Conservation (phyloP, 345 rosid genomes). For the Punica granatum region DNA sequence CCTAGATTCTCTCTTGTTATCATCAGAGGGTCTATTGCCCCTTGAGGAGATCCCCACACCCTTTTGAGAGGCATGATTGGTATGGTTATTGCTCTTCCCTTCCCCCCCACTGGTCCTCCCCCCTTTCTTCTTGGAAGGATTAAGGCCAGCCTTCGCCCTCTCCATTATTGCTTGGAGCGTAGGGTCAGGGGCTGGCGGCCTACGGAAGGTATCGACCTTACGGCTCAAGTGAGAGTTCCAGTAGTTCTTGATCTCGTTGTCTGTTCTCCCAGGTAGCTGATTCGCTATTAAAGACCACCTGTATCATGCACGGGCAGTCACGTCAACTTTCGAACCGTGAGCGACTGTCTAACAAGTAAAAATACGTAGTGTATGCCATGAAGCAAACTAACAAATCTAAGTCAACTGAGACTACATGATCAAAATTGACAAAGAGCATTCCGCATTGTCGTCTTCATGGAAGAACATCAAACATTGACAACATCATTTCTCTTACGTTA, state of each 20-base stretch:
- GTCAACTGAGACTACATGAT: too few species aligned
- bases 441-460: too few species aligned
- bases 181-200: background rate
- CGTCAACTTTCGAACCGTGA: background rate
- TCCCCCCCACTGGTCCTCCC: conserved; percentile 23
- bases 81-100: conserved; percentile 18
- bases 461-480: too few species aligned
- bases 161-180: conserved; percentile 6
- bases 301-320: background rate
- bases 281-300: conserved; percentile 67
- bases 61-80: background rate
- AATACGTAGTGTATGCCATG: too few species aligned
- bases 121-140: conserved; percentile 14
- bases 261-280: conserved; percentile 58
- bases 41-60: background rate
- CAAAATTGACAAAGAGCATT: too few species aligned
- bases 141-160: conserved; percentile 4
- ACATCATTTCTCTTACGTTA: too few species aligned
- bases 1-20: background rate
- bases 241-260: conserved; percentile 63
- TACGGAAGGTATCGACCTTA: conserved; percentile 31
- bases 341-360: too few species aligned
- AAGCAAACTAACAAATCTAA: too few species aligned
- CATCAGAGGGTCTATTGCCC: background rate
- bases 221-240: conserved; percentile 62